A percentile compares a stretch with the other conserved stretches of the same genome.
phyloP scores from a whole-genome alignment of 805 yeast species.

The Clavispora vitiphila region DNA sequence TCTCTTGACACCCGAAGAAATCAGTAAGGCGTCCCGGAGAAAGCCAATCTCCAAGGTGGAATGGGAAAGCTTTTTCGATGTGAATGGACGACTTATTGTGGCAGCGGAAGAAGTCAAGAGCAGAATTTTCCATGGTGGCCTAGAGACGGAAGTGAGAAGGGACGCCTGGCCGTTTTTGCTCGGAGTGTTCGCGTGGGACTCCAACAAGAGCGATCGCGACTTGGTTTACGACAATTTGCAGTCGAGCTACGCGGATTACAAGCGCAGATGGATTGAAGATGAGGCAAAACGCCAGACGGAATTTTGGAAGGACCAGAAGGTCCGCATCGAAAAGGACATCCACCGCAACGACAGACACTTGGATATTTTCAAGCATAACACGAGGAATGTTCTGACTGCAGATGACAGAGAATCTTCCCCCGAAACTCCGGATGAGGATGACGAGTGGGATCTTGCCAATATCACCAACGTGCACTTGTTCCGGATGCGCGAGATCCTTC shows the following conservation, averaged over 20 bases:
- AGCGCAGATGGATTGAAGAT: constrained; percentile 63
- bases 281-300: constrained; percentile 46
- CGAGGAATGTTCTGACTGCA: constrained; percentile 18
- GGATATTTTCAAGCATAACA: constrained; percentile 50
- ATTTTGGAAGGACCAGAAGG: constrained; percentile 85
- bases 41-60: constrained; percentile 64
- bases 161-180: constrained; percentile 86
- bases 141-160: constrained; percentile 51
- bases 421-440: constrained; percentile 31
- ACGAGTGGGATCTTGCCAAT: constrained; percentile 55
- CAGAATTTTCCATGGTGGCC: constrained; percentile 86
- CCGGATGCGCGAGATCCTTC: constrained; percentile 66
- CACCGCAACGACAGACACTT: constrained; percentile 84
- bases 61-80: constrained; percentile 84
- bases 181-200: constrained; percentile 86
- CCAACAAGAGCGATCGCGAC: constrained; percentile 63
- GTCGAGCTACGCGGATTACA: constrained; percentile 58
- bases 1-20: constrained; percentile 53
- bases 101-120: constrained; percentile 78
- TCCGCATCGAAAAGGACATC: constrained; percentile 89
- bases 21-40: constrained; percentile 56
- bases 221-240: constrained; percentile 52
- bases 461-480: constrained; percentile 74
- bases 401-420: constrained; percentile 23
- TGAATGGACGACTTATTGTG: constrained; percentile 63